A percentile compares a stretch with the other conserved stretches of the same genome.
Conservation (phyloP, 179 eudicot genomes). For the Silene vulgaris region DNA sequence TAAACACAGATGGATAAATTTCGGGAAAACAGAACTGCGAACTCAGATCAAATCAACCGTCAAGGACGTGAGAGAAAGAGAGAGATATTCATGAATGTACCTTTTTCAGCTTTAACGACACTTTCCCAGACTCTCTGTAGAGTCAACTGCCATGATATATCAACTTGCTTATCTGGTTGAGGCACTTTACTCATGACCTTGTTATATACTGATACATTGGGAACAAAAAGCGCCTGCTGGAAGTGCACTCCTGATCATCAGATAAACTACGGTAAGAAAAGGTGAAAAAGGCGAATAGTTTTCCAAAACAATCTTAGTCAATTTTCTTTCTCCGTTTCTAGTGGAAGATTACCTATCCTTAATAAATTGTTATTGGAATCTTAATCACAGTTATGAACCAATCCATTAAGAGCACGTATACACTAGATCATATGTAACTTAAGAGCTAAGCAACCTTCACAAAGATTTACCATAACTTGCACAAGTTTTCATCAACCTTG, state of each 20-base stretch:
- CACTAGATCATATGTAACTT: slow-evolving; percentile 10
- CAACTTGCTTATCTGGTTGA: slow-evolving; percentile 50
- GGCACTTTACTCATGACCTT: slow-evolving; percentile 58
- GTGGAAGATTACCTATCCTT: neutral
- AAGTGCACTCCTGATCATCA: slow-evolving; percentile 68
- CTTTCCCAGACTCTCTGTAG: slow-evolving; percentile 84
- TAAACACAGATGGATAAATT: neutral
- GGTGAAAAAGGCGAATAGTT: neutral
- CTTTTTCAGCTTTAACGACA: slow-evolving; percentile 56
- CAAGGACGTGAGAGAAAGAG: neutral
- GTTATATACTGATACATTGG: slow-evolving; percentile 77
- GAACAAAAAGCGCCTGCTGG: slow-evolving; percentile 85
- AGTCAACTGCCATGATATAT: slow-evolving; percentile 79
- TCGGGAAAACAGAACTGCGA: neutral
- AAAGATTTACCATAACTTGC: slow-evolving; percentile 62
- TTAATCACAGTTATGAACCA: neutral
- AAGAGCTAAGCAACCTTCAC: neutral
- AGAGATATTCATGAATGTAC: slow-evolving; percentile 31
- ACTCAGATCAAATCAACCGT: neutral
- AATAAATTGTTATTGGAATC: neutral
- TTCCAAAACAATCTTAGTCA: neutral
- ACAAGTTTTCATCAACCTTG: slow-evolving; percentile 66
- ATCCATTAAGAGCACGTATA: neutral
- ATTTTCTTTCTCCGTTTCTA: neutral
- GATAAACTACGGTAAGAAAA: slow-evolving; percentile 9